Base-by-base conservation (phyloP, 139 green algal genomes). In the Picochlorum sp. region DNA sequence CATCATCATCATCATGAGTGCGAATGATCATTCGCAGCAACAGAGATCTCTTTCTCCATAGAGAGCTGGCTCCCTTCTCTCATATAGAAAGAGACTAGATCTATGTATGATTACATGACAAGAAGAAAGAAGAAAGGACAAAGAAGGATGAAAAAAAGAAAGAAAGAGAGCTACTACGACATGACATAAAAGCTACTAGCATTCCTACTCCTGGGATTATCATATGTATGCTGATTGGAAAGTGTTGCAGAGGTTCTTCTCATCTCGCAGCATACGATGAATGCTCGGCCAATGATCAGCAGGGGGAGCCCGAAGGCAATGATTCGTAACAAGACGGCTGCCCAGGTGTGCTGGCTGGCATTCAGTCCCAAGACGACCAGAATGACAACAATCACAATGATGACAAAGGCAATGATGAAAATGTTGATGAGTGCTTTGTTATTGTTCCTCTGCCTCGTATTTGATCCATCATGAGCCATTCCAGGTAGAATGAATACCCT, bases 291-390 rank as follows among this genome's bases (percentile, higher is more conserved):
- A 8, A 69, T 21, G 5, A 69, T 24, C 18, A 60, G 2, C 0
- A 45, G n/a, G 4, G 62, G 62, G 15, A 69, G n/a, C 21, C 23
- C 62, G 14, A 69, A 69, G 15, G 62, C 41, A 26, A 69, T 23
- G 24, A 69, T 63, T n/a, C 62, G 38, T n/a, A 69, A 21, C 38
- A 57, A 18, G 2, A 69, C 11, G 38, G 49, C 62, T 18, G 62
- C 62, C 62, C 62, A 69, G 4, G 41, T 41, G 21, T 69, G 38
- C 21, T 69, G 37, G 37, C 62, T 58, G 8, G 58, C 58, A 51
- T 57, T 51, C 20, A 65, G 7, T 18, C 62, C 62, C 16, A 69
- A 20, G 45, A 59, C 15, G 0, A 69, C 23, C 44, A 69, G 62
- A 9, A 69, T 23, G 13, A 63, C 62, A 45, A 28, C 47, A 44